Evolutionary conservation across 225 moss, liverwort and hornwort genomes (phyloP), one percentile per base, ranked within the genome.

Genomic region (Asterella californica): DNA sequence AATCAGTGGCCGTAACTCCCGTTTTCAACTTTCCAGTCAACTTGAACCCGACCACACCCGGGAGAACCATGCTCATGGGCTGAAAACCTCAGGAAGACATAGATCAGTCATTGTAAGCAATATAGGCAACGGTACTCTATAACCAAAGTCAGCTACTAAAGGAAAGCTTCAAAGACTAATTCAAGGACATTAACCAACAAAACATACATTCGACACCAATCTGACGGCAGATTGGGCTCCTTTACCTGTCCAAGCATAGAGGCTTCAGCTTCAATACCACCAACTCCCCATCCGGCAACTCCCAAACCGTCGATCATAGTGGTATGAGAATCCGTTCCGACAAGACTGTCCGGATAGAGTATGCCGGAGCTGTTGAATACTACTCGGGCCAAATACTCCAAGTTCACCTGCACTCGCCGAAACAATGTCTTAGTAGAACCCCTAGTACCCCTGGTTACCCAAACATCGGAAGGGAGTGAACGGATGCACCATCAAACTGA

Each of bases 11-110:
- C 50, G 96, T 97, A 12, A 97, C 96, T 87, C 96, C 96, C 14
- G 94, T 87, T 78, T 84, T 87, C 49, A 97, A 86, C 82, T 91
- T 85, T 66, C 96, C 94, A 70, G 79, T 90, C 77, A 97, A 83
- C 88, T 97, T 97, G 82, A 97, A 94, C 47, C 96, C 96, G 69
- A 97, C 94, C 11, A 97, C 96, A 0, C 96, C 94, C 69, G 96
- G 96, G 46, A 97, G 91, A 79, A 97, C 94, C 96, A 97, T 97
- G 81, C 96, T 97, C 94, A 97, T 97, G 25, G 96, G 94, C 96
- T 97, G 90, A 52, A 81, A 50, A 50, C 32, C 38, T 53, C 53
- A 82, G 38, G 71, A 78, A n/a, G 30, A 55, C 3, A 24, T 65
- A 38, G 27, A 15, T n/a, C 36, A 65, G 57, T 29, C 5, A 47